phyloP scores from a whole-genome alignment of 768 basidiomycete species.

The Suillus subaureus region DNA sequence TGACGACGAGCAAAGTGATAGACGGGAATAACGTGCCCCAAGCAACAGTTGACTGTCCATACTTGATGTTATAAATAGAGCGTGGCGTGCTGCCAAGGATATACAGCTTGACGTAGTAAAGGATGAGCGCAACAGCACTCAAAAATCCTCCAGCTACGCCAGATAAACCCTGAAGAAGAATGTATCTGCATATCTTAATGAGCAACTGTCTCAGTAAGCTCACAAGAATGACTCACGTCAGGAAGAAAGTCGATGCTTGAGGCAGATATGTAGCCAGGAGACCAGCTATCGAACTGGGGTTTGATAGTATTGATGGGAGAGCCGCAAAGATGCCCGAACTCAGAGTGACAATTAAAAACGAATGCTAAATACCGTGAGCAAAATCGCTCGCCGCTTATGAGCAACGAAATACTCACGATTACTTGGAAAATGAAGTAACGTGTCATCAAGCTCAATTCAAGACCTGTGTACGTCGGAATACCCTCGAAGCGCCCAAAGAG shows the following conservation, averaged over 20 bases:
- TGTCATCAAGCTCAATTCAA: slow-evolving; percentile 92
- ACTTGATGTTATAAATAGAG: slow-evolving; percentile 83
- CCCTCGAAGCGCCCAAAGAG: slow-evolving; percentile 86
- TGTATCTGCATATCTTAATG: slow-evolving; percentile 48
- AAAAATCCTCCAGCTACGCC: slow-evolving; percentile 82
- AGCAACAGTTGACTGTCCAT: slow-evolving; percentile 59
- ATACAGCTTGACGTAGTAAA: slow-evolving; percentile 92
- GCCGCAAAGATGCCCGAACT: slow-evolving; percentile 82
- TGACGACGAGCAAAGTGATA: slow-evolving; percentile 80
- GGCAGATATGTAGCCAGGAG: slow-evolving; percentile 82
- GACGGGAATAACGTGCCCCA: slow-evolving; percentile 79
- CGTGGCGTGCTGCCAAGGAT: slow-evolving; percentile 89
- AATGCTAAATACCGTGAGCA: slow-evolving; percentile 57
- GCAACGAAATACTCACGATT: slow-evolving; percentile 57
- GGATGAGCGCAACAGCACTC: slow-evolving; percentile 66
- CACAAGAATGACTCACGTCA: slow-evolving; percentile 54
- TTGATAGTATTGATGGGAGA: slow-evolving; percentile 58
- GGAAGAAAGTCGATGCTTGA: slow-evolving; percentile 84
- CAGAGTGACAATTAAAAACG: slow-evolving; percentile 89
- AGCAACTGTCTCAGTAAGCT: slow-evolving; percentile 6
- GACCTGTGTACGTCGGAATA: slow-evolving; percentile 77
- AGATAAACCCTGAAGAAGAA: slow-evolving; percentile 79
- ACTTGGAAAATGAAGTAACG: slow-evolving; percentile 93
- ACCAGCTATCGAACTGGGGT: slow-evolving; percentile 69
- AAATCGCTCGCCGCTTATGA: slow-evolving; percentile 1